Percentiles rank a stretch among this genome's conserved stretches.
These are phyloP conservation scores for Torulaspora franciscae DNA, from an alignment of 805 yeast genomes.

Conservation along the genomic window DNA sequence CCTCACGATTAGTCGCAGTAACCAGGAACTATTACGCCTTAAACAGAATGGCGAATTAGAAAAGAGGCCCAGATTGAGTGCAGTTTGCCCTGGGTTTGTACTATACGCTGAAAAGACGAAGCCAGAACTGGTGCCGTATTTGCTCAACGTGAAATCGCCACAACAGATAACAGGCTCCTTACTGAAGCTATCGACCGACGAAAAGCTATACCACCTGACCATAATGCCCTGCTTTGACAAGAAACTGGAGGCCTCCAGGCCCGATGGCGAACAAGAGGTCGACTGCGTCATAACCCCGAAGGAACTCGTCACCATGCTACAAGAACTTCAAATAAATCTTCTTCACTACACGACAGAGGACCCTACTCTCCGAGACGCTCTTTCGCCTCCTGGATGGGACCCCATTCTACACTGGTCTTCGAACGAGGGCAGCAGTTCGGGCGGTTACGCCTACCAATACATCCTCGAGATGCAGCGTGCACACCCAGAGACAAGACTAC, in stretches of 20 bases:
- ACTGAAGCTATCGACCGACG: constrained; percentile 50
- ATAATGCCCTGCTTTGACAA: constrained; percentile 98
- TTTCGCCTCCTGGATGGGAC: constrained; percentile 30
- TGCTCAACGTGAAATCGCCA: constrained; percentile 78
- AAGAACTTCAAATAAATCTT: constrained; percentile 46
- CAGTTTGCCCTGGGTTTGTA: constrained; percentile 95
- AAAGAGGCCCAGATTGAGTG: constrained; percentile 53
- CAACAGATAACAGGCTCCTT: constrained; percentile 88
- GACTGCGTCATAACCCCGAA: constrained; percentile 93
- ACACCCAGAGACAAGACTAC: constrained; percentile 29
- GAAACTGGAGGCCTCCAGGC: constrained; percentile 88
- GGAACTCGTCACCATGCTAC: constrained; percentile 71
- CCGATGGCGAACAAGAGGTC: constrained; percentile 67
- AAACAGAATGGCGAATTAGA: constrained; percentile 10
- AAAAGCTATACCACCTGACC: constrained; percentile 67
- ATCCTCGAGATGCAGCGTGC: constrained; percentile 39
- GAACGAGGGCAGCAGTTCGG: constrained; percentile 77
- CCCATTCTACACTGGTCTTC: constrained; percentile 61
- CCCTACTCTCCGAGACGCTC: constrained; percentile 4
- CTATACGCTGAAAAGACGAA: constrained; percentile 94
- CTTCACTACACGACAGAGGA: constrained; percentile 14
- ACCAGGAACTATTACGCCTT: constrained; percentile 36
- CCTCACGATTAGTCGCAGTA: constrained; percentile 51
- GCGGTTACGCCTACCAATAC: constrained; percentile 81
- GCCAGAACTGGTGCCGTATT: constrained; percentile 66